Percentiles rank a stretch among this genome's conserved stretches.
Conservation (phyloP, 2,329 filamentous ascomycete genomes). For the Pseudopithomyces chartarum region DNA sequence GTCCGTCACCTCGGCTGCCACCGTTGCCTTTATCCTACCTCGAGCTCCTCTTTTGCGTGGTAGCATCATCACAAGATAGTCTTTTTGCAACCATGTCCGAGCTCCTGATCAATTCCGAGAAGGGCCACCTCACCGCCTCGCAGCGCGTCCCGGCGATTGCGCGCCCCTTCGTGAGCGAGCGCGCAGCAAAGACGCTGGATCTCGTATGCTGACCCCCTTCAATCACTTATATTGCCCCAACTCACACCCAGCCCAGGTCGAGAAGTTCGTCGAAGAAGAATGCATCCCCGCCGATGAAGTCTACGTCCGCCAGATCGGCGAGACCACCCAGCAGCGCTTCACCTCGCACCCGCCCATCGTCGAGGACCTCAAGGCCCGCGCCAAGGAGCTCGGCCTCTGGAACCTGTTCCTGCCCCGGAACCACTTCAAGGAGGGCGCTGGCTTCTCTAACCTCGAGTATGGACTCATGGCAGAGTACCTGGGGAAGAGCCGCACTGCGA, state of each 20-base stretch:
- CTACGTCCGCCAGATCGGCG: slow-evolving; percentile 77
- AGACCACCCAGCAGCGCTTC: slow-evolving; percentile 75
- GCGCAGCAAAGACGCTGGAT: slow-evolving; percentile 82
- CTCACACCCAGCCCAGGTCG: slow-evolving; percentile 61
- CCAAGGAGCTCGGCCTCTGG: slow-evolving; percentile 85
- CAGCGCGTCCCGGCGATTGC: slow-evolving; percentile 63
- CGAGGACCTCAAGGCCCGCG: slow-evolving; percentile 87
- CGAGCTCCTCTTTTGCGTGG: not conserved
- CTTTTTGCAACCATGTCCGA: slow-evolving; percentile 40
- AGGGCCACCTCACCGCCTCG: slow-evolving; percentile 53
- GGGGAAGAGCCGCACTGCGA: slow-evolving; percentile 79
- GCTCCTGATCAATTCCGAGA: slow-evolving; percentile 41
- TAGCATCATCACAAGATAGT: not conserved
- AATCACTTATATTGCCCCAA: not conserved
- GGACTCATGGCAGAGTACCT: slow-evolving; percentile 96
- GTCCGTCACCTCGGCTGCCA: slow-evolving; percentile 4
- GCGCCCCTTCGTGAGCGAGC: slow-evolving; percentile 74
- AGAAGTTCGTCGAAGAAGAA: slow-evolving; percentile 96
- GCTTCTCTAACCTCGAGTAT: slow-evolving; percentile 95
- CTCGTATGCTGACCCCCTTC: slow-evolving; percentile 53
- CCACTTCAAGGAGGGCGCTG: slow-evolving; percentile 93
- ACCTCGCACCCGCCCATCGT: slow-evolving; percentile 76
- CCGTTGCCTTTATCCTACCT: not conserved
- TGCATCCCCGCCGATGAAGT: slow-evolving; percentile 77
- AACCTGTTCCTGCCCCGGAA: slow-evolving; percentile 97